Evolutionary conservation across 176 grass and related monocot genomes (phyloP), one percentile per base, ranked within the genome.

Genomic region (Cymbopogon citratus): DNA sequence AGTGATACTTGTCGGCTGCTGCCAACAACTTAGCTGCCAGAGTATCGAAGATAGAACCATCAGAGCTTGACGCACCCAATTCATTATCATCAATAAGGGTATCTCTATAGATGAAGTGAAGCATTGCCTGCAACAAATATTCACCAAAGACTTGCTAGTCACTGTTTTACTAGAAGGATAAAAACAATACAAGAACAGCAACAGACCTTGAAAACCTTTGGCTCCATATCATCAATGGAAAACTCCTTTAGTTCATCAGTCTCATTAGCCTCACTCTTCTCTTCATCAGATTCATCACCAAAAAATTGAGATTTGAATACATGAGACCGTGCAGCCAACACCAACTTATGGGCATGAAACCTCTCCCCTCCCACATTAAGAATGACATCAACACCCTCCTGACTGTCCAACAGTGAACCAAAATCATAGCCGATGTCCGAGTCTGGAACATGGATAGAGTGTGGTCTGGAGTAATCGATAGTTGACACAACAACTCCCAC

Each of bases 31-130:
- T 97, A 34, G 87, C 90, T 71, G 87, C 83, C 66, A 91, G 87
- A 51, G 87, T 92, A 79, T 94, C 86, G n/a, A 91, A 91, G 31
- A 94, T 64, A 81, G 84, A 97, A 67, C 83, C 85, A 19, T 66
- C 81, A 52, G 92, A 97, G 78, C 90, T 83, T 76, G 92, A 85
- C 49, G 80, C 52, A 35, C 84, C 85, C 89, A 97, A 80, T 24
- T 92, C 90, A 48, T 80, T 43, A 79, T 97, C 94, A 76, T 87
- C 84, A 75, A 97, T 86, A 48, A 97, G 85, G 65, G 85, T 86
- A 85, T 94, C 94, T 80, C 80, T 97, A 79, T 97, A 97, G 44
- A 97, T 92, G 64, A 94, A 94, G 80, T 97, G 90, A 43, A 97
- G 83, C 80, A 97, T 79, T 16, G 92, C 92, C 94, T 94, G 90